Percentiles rank a stretch among this genome's conserved stretches.
Evolutionary conservation across 768 basidiomycete species (phyloP).

Genomic region (Gelatoporia subvermispora): DNA sequence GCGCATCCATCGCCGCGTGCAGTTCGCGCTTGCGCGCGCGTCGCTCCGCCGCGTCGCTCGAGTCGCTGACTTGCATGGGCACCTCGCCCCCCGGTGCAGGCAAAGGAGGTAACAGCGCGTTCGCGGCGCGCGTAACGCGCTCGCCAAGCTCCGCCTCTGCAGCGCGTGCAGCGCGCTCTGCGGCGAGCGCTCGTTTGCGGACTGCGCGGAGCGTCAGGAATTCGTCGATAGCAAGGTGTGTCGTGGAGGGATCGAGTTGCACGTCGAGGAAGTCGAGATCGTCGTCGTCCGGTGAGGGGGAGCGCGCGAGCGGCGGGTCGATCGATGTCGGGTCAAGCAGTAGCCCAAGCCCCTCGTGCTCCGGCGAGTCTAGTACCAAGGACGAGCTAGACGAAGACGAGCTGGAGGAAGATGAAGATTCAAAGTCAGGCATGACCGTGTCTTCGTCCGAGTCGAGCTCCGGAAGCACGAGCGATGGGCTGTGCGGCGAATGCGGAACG

Average conservation of each 20-base stretch:
- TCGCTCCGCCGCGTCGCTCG: slow-evolving; percentile 19
- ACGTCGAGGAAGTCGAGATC: slow-evolving; percentile 22
- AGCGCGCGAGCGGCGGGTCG: slow-evolving; percentile 20
- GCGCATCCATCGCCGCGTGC: slow-evolving; percentile 33
- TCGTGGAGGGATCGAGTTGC: slow-evolving; percentile 16
- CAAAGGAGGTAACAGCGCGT: slow-evolving; percentile 30
- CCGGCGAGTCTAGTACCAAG: slow-evolving; percentile 7
- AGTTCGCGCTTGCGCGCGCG: slow-evolving; percentile 22
- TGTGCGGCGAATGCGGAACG: slow-evolving; percentile 15
- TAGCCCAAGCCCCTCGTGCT: slow-evolving; percentile 18
- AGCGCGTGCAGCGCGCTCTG: slow-evolving; percentile 18
- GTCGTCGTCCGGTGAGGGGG: slow-evolving; percentile 23
- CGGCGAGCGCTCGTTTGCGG: slow-evolving; percentile 12
- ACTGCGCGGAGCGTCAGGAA: slow-evolving; percentile 16
- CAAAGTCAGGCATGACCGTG: slow-evolving; percentile 9
- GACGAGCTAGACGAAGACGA: too few species aligned
- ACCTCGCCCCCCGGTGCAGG: slow-evolving; percentile 25
- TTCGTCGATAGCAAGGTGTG: slow-evolving; percentile 18
- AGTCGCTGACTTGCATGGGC: slow-evolving; percentile 30
- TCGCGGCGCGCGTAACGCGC: slow-evolving; percentile 21
- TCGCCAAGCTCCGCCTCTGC: slow-evolving; percentile 23
- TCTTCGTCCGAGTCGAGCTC: slow-evolving; percentile 13
- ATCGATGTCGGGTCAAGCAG: slow-evolving; percentile 18
- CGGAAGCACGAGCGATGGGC: slow-evolving; percentile 2
- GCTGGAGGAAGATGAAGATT: too few species aligned